Evolutionary conservation across 257 asterid species (phyloP), one percentile per base, ranked within the genome.

Genomic region (Leonotis leonurus): DNA sequence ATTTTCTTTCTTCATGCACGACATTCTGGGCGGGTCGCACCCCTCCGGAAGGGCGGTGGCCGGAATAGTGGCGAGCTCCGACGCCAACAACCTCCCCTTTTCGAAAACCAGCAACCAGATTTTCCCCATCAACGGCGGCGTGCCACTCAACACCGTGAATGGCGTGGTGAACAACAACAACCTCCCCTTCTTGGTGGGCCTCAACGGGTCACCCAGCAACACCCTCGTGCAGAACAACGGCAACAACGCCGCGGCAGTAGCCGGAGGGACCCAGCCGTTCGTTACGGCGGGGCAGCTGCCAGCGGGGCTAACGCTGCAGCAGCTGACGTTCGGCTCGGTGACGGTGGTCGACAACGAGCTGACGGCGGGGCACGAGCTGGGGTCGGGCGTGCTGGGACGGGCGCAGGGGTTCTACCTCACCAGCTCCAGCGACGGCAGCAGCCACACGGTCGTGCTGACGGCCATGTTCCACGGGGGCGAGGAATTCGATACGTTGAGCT

Each of bases 241-340:
- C 60, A 80, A 79, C 73, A 71, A 73, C 52, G 73, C 60, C 4
- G 24, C 8, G 3, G 8, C 8, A 10, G 77, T 68, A 7, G 16
- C 60, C 6, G 65, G 52, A 3, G 43, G 95, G 62, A 76, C 64
- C 82, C 89, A 82, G 52, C 84, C 98, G 3, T 88, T 91, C 40
- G 97, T 88, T 40, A 78, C 98, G 0, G 90, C 88, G 0, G 98
- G 97, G 1, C 88, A 88, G 43, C 95, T 88, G 27, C 95, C 97
- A 0, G 63, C 72, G 0, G 95, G 93, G 8, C 41, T 91, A 17
- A 84, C 88, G 17, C 79, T 88, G 43, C 95, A 91, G 46, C 88
- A 91, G 57, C 94, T 91, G 71, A 86, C 80, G 90, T 91, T 91
- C 60, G 98, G 96, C 2, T 88, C 98, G 0, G 76, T 85, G 3